Evolutionary conservation across 495 filamentous ascomycete genomes (phyloP), one percentile per base, ranked within the genome.

Genomic region (Talaromyces liani): DNA sequence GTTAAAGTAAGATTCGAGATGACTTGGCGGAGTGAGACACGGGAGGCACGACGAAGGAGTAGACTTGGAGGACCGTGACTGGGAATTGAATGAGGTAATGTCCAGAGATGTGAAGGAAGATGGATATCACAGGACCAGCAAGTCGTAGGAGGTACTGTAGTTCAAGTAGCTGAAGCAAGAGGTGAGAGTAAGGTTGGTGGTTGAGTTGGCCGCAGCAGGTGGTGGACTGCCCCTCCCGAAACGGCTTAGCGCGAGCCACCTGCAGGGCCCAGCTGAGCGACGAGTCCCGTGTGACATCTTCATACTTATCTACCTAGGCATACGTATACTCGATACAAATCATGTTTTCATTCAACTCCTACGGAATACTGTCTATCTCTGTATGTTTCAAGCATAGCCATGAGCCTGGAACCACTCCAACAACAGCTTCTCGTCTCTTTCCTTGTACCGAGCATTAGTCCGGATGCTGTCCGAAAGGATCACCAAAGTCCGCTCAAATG

Each of bases 391-490:
- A 18, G 68, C 71, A 72, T 91, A 91, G 5, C 81, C 83, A 70
- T 89, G 84, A 25, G 82, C 76, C 63, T 74, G 72, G 64, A 94
- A 73, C 91, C 91, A 94, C 70, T 88, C 87, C 72, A 85, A 77
- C 53, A 93, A 80, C 61, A 79, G 71, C 65, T 77, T 75, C 68
- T 84, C 77, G 75, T 96, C 93, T 57, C 92, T 79, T 71, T 84
- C 77, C 74, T 85, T 87, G 76, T 93, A 97, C 22, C 82, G 83
- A 6, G 89, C 90, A 70, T 91, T 88, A 6, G 87, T 89, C 25
- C 81, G 79, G 60, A 97, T 88, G 65, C 85, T 91, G 71, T 97
- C 93, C 66, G 84, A 82, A 57, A 92, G 87, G 68, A 93, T 87
- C 66, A 87, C 83, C 56, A 97, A 71, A 10, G 87, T 89, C 45